These are phyloP conservation scores for Suhomyces ambrosiae DNA, from an alignment of 1,139 yeast genomes.

Conservation along the genomic window DNA sequence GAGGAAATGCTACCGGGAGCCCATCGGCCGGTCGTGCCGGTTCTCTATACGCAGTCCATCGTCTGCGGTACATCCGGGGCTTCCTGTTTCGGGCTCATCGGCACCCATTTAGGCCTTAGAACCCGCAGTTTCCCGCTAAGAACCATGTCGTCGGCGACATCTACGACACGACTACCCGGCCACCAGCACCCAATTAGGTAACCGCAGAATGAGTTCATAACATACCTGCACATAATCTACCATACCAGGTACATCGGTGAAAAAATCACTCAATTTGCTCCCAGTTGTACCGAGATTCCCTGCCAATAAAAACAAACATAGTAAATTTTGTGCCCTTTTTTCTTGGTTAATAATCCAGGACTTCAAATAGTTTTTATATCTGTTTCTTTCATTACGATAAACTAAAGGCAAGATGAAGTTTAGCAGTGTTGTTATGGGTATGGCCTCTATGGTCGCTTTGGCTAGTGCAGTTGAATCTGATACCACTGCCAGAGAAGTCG, in stretches of 20 bases:
- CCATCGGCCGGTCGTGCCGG: neutral
- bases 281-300: conserved; percentile 11
- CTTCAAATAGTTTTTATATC: conserved; percentile 1
- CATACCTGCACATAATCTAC: conserved; percentile 7
- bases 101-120: conserved; percentile 1
- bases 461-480: conserved; percentile 28
- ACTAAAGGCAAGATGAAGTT: conserved; percentile 23
- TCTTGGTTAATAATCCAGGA: neutral
- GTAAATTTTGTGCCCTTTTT: conserved; percentile 5
- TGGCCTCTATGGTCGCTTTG: conserved; percentile 24
- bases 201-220: conserved; percentile 4
- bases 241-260: conserved; percentile 1
- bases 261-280: conserved; percentile 12
- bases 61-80: neutral
- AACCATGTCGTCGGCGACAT: conserved; percentile 7
- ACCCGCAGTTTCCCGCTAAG: conserved; percentile 1
- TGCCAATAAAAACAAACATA: conserved; percentile 15
- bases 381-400: conserved; percentile 5
- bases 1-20: neutral
- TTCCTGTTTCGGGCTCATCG: neutral
- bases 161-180: neutral
- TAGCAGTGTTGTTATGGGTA: conserved; percentile 24
- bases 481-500: conserved; percentile 26
- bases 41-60: neutral
- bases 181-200: conserved; percentile 5